Conservation (phyloP, 2,329 filamentous ascomycete species). For the Aureobasidium sp. region DNA sequence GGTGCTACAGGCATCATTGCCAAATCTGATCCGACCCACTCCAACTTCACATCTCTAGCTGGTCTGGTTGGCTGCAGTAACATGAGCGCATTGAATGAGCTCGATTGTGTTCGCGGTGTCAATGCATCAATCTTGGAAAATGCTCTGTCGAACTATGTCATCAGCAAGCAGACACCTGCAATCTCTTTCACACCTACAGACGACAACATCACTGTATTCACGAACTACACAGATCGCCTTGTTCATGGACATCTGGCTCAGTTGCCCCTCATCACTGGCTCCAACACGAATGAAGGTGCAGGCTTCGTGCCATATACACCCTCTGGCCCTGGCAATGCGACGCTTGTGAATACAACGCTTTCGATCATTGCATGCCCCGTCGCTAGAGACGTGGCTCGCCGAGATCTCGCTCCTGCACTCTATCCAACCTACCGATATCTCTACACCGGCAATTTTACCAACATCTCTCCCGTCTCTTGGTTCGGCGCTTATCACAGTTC, state of each 20-base stretch:
- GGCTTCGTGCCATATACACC: constrained; percentile 15
- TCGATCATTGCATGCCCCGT: constrained; percentile 15
- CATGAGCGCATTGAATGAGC: not conserved
- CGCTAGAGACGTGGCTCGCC: not conserved
- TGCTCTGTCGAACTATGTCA: constrained; percentile 9
- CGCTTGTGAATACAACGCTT: constrained; percentile 11
- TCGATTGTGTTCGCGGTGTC: constrained; percentile 1
- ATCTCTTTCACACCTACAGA: constrained; percentile 14
- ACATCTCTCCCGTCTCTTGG: constrained; percentile 31
- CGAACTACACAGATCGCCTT: constrained; percentile 14
- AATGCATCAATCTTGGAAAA: constrained; percentile 6
- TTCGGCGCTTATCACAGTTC: constrained; percentile 32
- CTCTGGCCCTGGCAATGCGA: constrained; percentile 12
- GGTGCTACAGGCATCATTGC: constrained; percentile 12
- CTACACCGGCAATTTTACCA: constrained; percentile 32
- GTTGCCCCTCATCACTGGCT: constrained; percentile 16
- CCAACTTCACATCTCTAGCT: constrained; percentile 10
- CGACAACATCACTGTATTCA: constrained; percentile 14
- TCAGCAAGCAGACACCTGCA: not conserved
- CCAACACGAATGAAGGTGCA: constrained; percentile 17
- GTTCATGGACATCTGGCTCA: constrained; percentile 13
- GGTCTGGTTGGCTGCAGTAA: not conserved
- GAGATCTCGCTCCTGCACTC: constrained; percentile 11
- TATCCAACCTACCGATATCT: constrained; percentile 32
- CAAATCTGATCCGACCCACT: constrained; percentile 4